Evolutionary conservation across 1,284 basidiomycete species (phyloP), one percentile per base, ranked within the genome.

Genomic region (Moesziomyces globuligerus): DNA sequence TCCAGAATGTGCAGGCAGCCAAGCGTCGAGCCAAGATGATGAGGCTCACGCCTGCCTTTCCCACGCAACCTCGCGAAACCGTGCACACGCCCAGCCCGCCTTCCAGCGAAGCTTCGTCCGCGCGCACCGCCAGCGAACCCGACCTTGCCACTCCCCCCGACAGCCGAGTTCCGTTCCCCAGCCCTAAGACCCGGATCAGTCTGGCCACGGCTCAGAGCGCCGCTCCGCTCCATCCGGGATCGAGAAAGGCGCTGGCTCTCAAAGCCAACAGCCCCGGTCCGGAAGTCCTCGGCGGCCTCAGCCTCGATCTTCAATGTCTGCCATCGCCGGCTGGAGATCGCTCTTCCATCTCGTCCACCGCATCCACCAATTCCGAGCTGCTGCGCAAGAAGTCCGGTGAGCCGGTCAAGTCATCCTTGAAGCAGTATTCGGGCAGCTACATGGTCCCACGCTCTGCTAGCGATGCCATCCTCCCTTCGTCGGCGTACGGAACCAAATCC

Each of bases 321-420:
- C 72, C 76, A 20, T 61, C 67, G 15, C 76, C 78, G 17, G 59
- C 60, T 10, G 66, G 55, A 20, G 60, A 70, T 18, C 59, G 60
- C 10, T 45, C 55, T 0, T 62, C 66, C 11, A 70, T 70, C 41
- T 73, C 72, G 1, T 54, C 68, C 25, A 48, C 51, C 21, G 48
- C 60, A 21, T 70, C 66, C 13, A 59, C 75, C 21, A 61, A 52
- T 34, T 59, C 60, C 13, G 72, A 78, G 2, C 80, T 90, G 55
- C 84, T 91, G 32, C 88, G 93, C 57, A 96, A 95, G 83, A 96
- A 96, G 84, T 93, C 92, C 23, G 93, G 94, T 29, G 90, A 96
- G 84, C 89, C 92, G 1, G 88, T 98, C 80, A 94, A 94, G 83
- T 90, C 93, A 3, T 94, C 93, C 2, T 87, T 98, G 74, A 96